Percentiles rank a stretch among this genome's conserved stretches.
Evolutionary conservation across 148 eudicot species (phyloP).

Genomic region (Rhododendron griersonianum): DNA sequence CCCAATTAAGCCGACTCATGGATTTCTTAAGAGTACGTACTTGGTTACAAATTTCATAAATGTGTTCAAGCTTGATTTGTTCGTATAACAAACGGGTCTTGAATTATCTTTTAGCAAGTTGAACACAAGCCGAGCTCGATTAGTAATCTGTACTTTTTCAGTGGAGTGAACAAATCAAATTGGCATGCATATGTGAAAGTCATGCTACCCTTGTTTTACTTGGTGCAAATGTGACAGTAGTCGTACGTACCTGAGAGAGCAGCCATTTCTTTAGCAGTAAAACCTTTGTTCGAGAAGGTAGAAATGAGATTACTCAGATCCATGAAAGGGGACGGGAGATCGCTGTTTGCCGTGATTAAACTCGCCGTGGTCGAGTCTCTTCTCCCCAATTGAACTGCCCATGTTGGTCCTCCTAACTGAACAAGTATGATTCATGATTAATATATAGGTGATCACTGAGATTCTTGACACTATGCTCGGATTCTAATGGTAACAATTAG

Average conservation of each 20-base stretch:
- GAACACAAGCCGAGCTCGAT: too few relatives aligned
- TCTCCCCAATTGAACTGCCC: slow-evolving; percentile 21
- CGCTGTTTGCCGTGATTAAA: slow-evolving; percentile 12
- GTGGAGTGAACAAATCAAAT: too few relatives aligned
- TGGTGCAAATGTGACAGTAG: neutral
- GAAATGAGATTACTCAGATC: slow-evolving; percentile 17
- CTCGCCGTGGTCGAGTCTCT: slow-evolving; percentile 22
- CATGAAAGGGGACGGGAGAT: slow-evolving; percentile 15
- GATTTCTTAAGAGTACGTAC: too few relatives aligned
- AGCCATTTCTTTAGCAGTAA: slow-evolving; percentile 20
- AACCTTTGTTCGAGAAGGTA: slow-evolving; percentile 19
- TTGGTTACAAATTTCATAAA: too few relatives aligned
- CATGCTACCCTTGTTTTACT: neutral
- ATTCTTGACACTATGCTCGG: too few relatives aligned
- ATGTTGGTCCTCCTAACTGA: slow-evolving; percentile 17
- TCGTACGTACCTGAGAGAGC: slow-evolving; percentile 20
- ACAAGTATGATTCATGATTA: neutral
- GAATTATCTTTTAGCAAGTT: too few relatives aligned
- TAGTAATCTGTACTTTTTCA: too few relatives aligned
- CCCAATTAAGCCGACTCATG: too few relatives aligned
- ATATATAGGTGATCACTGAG: too few relatives aligned
- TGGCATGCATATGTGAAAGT: neutral
- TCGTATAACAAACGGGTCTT: too few relatives aligned
- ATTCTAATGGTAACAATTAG: too few relatives aligned
- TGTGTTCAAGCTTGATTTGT: too few relatives aligned